Evolutionary conservation across 352 stramenopile species (phyloP).

Genomic region (Phytophthora chlamydospora): DNA sequence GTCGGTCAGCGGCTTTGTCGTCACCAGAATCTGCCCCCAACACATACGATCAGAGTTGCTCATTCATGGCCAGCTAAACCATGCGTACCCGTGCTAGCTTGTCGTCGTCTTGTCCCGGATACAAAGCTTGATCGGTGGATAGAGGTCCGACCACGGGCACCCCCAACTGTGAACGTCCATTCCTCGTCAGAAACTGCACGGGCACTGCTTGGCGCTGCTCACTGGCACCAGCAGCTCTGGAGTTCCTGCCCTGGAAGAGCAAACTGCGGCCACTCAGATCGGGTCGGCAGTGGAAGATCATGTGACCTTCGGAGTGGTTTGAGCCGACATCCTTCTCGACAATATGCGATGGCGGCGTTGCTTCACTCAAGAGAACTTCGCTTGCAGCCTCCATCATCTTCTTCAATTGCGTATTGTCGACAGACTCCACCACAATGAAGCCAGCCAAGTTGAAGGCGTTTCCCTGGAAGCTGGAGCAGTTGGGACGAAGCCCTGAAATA

Average conservation of each 20-base stretch:
- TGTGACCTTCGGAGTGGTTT: slow-evolving; percentile 26
- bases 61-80: not conserved
- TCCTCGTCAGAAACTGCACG: slow-evolving; percentile 56
- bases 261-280: slow-evolving; percentile 51
- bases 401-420: not conserved
- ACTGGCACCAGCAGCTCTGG: not conserved
- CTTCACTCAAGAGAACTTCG: slow-evolving; percentile 27
- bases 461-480: slow-evolving; percentile 12
- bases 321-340: slow-evolving; percentile 4
- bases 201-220: slow-evolving; percentile 25
- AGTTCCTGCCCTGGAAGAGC: slow-evolving; percentile 44
- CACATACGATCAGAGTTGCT: not conserved
- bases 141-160: slow-evolving; percentile 23
- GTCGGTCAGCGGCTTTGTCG: slow-evolving; percentile 44
- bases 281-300: slow-evolving; percentile 54
- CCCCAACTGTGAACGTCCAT: slow-evolving; percentile 52
- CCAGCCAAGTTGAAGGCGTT: slow-evolving; percentile 12
- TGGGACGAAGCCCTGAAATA: slow-evolving; percentile 15
- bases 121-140: slow-evolving; percentile 1
- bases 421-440: not conserved
- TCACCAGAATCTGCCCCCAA: slow-evolving; percentile 43
- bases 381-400: slow-evolving; percentile 45
- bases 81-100: slow-evolving; percentile 25
- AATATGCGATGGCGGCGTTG: slow-evolving; percentile 13
- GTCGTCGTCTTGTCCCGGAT: slow-evolving; percentile 16